These are phyloP conservation scores for Tolypocladium nubicola DNA, from an alignment of 2,329 filamentous ascomycete genomes.

Conservation along the genomic window DNA sequence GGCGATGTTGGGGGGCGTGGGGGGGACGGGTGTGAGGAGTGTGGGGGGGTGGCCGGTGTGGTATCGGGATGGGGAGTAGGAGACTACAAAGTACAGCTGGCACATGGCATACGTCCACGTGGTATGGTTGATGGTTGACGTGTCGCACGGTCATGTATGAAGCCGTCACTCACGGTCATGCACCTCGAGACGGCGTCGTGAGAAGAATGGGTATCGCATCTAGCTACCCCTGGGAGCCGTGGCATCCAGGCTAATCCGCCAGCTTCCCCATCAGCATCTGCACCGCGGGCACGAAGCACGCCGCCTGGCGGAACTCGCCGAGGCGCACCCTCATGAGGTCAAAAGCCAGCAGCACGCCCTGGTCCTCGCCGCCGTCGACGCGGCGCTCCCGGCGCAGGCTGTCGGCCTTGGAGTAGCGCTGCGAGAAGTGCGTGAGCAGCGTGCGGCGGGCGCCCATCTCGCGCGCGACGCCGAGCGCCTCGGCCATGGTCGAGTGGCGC, in stretches of 20 bases:
- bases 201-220: neutral
- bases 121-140: neutral
- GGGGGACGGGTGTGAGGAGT: neutral
- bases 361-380: slow-evolving; percentile 23
- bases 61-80: neutral
- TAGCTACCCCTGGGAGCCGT: neutral
- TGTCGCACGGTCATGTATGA: no score
- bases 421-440: slow-evolving; percentile 88
- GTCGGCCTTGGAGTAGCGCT: slow-evolving; percentile 69
- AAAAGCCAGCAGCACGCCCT: slow-evolving; percentile 57
- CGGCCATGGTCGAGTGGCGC: slow-evolving; percentile 79
- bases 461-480: slow-evolving; percentile 69
- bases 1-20: neutral
- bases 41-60: neutral
- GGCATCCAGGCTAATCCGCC: slow-evolving; percentile 1
- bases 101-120: neutral
- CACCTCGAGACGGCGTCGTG: neutral
- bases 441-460: slow-evolving; percentile 72
- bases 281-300: slow-evolving; percentile 50
- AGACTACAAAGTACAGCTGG: neutral
- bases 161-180: no score
- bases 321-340: slow-evolving; percentile 69
- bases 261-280: slow-evolving; percentile 36
- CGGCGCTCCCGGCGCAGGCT: slow-evolving; percentile 13
- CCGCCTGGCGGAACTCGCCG: slow-evolving; percentile 58